Evolutionary conservation across 208 protist species (phyloP).

Genomic region (Wallacemonas sp.): DNA sequence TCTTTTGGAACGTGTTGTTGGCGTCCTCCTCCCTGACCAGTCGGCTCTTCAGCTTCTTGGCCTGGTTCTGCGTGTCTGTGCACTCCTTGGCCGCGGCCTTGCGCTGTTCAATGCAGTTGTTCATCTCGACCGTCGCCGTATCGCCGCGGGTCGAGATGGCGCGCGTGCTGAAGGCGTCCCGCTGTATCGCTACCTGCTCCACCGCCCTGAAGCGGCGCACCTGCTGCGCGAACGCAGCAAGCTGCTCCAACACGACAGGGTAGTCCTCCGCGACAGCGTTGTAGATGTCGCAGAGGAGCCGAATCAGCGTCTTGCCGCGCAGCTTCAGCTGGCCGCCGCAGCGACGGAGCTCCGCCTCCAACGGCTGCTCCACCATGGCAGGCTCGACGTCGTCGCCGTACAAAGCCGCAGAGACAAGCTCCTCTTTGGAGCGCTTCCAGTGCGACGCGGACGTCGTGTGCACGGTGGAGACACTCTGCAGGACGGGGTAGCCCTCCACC

Average conservation of each 20-base stretch:
- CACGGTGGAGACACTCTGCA: slow-evolving; percentile 35
- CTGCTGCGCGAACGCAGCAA: slow-evolving; percentile 42
- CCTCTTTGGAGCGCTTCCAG: slow-evolving; percentile 27
- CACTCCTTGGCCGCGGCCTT: slow-evolving; percentile 14
- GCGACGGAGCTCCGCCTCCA: slow-evolving; percentile 11
- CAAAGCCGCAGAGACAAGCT: slow-evolving; percentile 46
- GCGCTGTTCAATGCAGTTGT: background rate
- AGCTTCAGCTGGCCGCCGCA: slow-evolving; percentile 10
- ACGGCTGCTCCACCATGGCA: slow-evolving; percentile 5
- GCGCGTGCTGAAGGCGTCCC: slow-evolving; percentile 11
- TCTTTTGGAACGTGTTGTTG: slow-evolving; percentile 16
- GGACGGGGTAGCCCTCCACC: slow-evolving; percentile 42
- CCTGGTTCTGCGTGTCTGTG: slow-evolving; percentile 8
- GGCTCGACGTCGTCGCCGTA: slow-evolving; percentile 19
- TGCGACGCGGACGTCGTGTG: slow-evolving; percentile 29
- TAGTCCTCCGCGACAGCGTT: slow-evolving; percentile 17
- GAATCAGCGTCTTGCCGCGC: slow-evolving; percentile 24
- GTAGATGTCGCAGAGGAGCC: slow-evolving; percentile 30
- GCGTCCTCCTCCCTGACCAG: slow-evolving; percentile 22
- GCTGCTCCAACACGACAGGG: slow-evolving; percentile 33
- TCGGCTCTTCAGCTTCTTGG: slow-evolving; percentile 23
- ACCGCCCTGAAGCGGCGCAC: slow-evolving; percentile 23
- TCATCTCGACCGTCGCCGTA: slow-evolving; percentile 25
- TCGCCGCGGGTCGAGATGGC: slow-evolving; percentile 24
- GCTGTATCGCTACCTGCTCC: slow-evolving; percentile 20